These are phyloP conservation scores for Colletotrichum sp. DNA, from an alignment of 2,329 filamentous ascomycete species.

Conservation along the genomic window DNA sequence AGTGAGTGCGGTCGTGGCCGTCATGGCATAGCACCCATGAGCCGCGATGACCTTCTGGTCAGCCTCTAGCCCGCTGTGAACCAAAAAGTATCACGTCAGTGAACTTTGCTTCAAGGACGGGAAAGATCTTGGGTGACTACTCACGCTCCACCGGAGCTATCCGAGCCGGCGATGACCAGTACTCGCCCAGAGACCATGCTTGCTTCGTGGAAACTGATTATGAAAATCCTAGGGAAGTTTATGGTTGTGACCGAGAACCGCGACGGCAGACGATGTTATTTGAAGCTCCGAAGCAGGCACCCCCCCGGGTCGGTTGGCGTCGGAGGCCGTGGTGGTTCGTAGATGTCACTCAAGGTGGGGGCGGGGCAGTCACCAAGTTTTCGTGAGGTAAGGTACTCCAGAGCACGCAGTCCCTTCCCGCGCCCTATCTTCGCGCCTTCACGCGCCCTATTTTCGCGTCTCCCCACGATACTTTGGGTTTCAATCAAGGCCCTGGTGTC, in stretches of 20 bases:
- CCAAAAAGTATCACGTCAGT: neutral
- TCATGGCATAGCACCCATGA: conserved; percentile 95
- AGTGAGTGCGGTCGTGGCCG: conserved; percentile 93
- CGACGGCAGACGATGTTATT: neutral
- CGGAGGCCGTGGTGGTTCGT: neutral
- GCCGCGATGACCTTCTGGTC: conserved; percentile 94
- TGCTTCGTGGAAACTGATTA: neutral
- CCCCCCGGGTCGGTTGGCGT: neutral
- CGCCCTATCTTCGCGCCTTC: neutral
- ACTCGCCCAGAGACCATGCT: conserved; percentile 57
- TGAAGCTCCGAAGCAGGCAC: neutral
- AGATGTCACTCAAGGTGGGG: conserved; percentile 18
- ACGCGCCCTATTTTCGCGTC: neutral
- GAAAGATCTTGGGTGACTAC: conserved; percentile 22
- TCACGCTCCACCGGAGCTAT: conserved; percentile 88
- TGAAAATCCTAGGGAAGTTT: neutral
- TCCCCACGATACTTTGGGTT: neutral
- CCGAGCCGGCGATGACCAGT: conserved; percentile 85
- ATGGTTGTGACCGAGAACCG: neutral
- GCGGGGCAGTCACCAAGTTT: conserved; percentile 7
- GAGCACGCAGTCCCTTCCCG: neutral
- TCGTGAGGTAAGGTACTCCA: neutral
- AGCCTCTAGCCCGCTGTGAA: conserved; percentile 82
- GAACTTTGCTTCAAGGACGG: neutral
- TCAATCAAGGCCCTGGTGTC: too few relatives aligned